Conservation (phyloP, 164 flowering plant genomes). For the Sextonia rubra region DNA sequence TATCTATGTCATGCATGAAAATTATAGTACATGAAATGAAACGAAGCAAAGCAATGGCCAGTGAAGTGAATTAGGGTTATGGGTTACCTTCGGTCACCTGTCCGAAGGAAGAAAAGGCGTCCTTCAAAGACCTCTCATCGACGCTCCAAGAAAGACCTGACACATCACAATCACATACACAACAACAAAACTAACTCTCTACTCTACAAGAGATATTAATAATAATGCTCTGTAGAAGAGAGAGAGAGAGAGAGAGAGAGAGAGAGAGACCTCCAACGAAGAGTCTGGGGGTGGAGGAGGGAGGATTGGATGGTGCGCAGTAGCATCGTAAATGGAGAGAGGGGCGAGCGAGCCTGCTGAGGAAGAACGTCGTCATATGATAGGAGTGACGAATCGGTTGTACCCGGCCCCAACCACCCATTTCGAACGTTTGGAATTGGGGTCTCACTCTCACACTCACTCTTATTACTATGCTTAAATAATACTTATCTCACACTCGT, state of each 20-base stretch:
- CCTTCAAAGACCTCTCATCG: conserved; percentile 73
- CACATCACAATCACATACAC: not conserved
- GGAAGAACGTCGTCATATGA: too few relatives aligned
- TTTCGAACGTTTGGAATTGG: too few relatives aligned
- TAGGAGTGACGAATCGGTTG: too few relatives aligned
- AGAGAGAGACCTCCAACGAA: conserved; percentile 61
- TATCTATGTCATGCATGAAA: too few relatives aligned
- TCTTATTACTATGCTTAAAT: too few relatives aligned
- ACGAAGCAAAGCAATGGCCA: too few relatives aligned
- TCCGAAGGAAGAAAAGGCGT: conserved; percentile 81
- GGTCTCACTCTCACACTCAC: too few relatives aligned
- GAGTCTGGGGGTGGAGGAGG: conserved; percentile 40
- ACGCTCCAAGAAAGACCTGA: conserved; percentile 76
- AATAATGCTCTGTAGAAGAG: not conserved
- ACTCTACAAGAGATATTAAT: not conserved
- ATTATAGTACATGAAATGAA: too few relatives aligned
- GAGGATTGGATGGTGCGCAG: conserved; percentile 31
- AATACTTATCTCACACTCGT: too few relatives aligned
- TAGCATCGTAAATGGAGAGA: conserved; percentile 16
- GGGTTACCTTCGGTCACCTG: conserved; percentile 68
- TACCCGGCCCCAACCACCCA: too few relatives aligned
- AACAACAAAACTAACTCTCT: not conserved
- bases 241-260: conserved; percentile 4
- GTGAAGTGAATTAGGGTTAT: not conserved
- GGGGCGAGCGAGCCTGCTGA: conserved; percentile 5